These are phyloP conservation scores for Ophiostoma pallidulum DNA, from an alignment of 2,329 filamentous ascomycete species.

Conservation along the genomic window DNA sequence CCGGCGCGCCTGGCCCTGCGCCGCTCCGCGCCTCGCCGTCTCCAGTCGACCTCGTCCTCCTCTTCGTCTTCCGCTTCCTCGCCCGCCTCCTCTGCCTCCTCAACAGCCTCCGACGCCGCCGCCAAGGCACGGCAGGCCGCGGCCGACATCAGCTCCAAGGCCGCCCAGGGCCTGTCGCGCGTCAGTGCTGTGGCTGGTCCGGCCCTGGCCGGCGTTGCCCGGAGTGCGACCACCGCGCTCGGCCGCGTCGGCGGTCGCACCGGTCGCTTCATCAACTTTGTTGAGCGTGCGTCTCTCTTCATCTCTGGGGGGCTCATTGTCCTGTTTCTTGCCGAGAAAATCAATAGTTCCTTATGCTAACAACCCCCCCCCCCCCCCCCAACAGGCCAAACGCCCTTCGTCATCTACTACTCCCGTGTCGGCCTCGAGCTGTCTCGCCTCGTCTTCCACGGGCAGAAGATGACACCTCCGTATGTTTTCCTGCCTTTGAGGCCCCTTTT, in stretches of 20 bases:
- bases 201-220: constrained; percentile 63
- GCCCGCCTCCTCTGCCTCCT: constrained; percentile 36
- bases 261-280: constrained; percentile 64
- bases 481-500: constrained; percentile 15
- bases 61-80: constrained; percentile 28
- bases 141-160: constrained; percentile 49
- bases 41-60: constrained; percentile 47
- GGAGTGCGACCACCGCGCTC: constrained; percentile 55
- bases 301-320: too few species aligned
- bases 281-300: constrained; percentile 63
- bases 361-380: too few species aligned
- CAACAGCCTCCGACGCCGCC: constrained; percentile 36
- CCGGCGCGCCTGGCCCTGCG: constrained; percentile 12
- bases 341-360: too few species aligned
- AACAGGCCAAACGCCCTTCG: constrained; percentile 80
- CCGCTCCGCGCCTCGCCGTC: constrained; percentile 41
- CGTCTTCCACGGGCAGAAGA: constrained; percentile 78
- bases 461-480: constrained; percentile 81
- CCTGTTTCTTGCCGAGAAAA: too few species aligned
- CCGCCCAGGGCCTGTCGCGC: constrained; percentile 71
- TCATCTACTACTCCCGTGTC: constrained; percentile 88
- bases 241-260: constrained; percentile 75
- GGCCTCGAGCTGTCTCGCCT: constrained; percentile 80
- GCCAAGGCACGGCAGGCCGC: constrained; percentile 31
- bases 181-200: constrained; percentile 74